Evolutionary conservation across 2,329 filamentous ascomycete species (phyloP), one percentile per base, ranked within the genome.

Genomic region (Pyrenophora graminea): DNA sequence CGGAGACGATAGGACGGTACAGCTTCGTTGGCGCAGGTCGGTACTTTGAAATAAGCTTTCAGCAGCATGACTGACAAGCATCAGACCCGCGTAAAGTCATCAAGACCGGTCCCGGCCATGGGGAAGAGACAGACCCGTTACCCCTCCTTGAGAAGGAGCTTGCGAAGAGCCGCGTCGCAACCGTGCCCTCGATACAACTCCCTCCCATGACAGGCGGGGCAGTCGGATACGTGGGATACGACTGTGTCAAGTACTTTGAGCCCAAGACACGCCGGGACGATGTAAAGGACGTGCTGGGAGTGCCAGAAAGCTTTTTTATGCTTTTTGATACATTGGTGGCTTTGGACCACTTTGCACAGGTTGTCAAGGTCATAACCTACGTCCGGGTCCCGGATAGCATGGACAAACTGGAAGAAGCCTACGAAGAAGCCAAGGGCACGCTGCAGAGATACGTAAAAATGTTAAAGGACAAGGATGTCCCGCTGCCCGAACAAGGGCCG

Each of bases 211-310:
- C 90, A 0, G 94, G 92, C 34, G 94, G 94, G 42, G 94, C 92
- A 10, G 91, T 99, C 66, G 94, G 94, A 53, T 99, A 97, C 73
- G 91, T 97, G 5, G 92, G 92, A 45, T 99, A 99, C 70, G 94
- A 99, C 72, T 99, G 94, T 74, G 90, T 99, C 66, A 87, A 88
- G 69, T 97, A 97, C 76, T 99, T 99, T 64, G 94, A 99, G 80
- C 94, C 94, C 55, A 95, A 92, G 81, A 97, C 94, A n/a, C 87
- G 86, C 21, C 84, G 91, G 42, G 85, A 90, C 38, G 85, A 90
- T 37, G 85, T 97, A 80, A 88, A 94, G 74, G 94, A 99, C 74
- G 83, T 95, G 25, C 82, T 97, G 18, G 79, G 88, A 53, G 90
- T 97, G 36, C 94, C 94, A 0, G 94, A 99, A 80, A 92, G 90